Base-by-base conservation (phyloP, 768 basidiomycete genomes). In the Tricholoma furcatifolium region DNA sequence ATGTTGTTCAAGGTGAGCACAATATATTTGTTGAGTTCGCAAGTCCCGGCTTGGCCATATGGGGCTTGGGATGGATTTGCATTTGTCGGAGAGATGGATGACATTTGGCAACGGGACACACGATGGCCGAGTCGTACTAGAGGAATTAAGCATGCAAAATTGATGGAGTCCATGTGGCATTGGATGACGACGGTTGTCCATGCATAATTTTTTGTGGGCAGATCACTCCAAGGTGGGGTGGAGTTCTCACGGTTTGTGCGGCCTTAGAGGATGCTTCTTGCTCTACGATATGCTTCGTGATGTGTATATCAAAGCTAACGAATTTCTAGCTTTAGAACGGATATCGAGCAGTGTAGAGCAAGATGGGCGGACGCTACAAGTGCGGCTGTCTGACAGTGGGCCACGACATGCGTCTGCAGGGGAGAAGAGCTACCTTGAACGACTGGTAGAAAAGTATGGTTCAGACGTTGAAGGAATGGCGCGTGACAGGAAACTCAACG, bases 401-500 rank as follows among this genome's bases (percentile, higher is more conserved):
- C 68, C 71, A 31, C 83, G 92, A 55, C 79, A 84, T 67, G 66
- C 85, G 43, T 92, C 93, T 9, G 64, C 67, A 10, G 85, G 86
- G 2, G 93, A 98, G 70, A 67, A 75, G 51, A 70, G 68, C 41
- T 90, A 87, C 68, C 74, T 98, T 39, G 67, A 72, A 52, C 71
- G 78, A 39, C 77, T 98, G 24, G 81, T 91, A 11, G 67, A 68
- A 38, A 86, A 80, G 67, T 75, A 98, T 70, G 89, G 86, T 1
- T 71, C 76, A 27, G 86, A 98, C 70, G 70, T 86, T 20, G 78
- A 81, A 24, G 74, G 70, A 44, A 98, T 97, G 94, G 82, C 84
- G 10, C 74, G 76, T 59, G 95, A 98, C 71, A 73, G 83, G 53
- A 86, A 77, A 68, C 67, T 88, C 53, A 98, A 98, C 67, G 70